Conservation (phyloP, 2,329 filamentous ascomycete genomes). For the Scedosporium apiospermum region DNA sequence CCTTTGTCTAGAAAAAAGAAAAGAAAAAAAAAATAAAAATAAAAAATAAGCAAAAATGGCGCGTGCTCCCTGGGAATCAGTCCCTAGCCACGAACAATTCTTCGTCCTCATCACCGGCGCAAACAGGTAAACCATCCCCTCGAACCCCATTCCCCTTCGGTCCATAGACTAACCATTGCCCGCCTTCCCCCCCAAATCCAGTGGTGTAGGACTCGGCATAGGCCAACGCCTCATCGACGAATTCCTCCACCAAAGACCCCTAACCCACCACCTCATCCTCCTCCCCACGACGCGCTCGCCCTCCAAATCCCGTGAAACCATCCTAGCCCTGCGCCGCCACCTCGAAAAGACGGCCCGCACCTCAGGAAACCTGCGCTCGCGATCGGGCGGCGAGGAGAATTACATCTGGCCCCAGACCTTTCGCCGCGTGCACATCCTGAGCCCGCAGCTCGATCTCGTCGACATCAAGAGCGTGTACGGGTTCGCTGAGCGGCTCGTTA, state of each 20-base stretch:
- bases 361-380: constrained; percentile 26
- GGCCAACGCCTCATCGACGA: constrained; percentile 82
- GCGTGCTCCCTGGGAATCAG: constrained; percentile 26
- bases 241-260: constrained; percentile 62
- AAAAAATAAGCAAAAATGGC: not conserved
- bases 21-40: not conserved
- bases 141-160: not conserved
- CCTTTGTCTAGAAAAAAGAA: not conserved
- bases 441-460: constrained; percentile 51
- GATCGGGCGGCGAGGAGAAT: constrained; percentile 18
- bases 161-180: not conserved
- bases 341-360: constrained; percentile 36
- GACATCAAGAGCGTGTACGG: constrained; percentile 40
- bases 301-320: constrained; percentile 65
- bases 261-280: constrained; percentile 62
- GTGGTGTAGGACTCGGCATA: constrained; percentile 78
- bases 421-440: constrained; percentile 46
- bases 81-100: constrained; percentile 32
- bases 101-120: constrained; percentile 74
- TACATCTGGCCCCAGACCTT: constrained; percentile 29
- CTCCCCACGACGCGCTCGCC: constrained; percentile 74
- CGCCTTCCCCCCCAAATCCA: constrained; percentile 24
- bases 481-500: constrained; percentile 36
- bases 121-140: constrained; percentile 55
- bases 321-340: constrained; percentile 53